Percentiles rank a stretch among this genome's conserved stretches.
Conservation (phyloP, 2,329 filamentous ascomycete genomes). For the Penicillium sclerotiorum region DNA sequence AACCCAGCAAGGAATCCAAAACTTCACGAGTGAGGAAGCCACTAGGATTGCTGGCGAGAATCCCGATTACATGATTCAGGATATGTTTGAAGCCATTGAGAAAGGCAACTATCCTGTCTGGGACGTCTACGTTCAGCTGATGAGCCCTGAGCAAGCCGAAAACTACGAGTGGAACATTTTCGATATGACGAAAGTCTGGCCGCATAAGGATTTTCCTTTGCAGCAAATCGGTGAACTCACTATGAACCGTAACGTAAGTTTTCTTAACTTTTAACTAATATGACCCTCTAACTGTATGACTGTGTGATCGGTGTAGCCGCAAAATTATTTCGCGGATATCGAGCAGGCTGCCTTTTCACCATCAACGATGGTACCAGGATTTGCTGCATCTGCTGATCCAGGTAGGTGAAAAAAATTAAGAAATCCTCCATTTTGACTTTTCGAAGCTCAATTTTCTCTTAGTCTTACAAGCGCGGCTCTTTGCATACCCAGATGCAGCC, state of each 20-base stretch:
- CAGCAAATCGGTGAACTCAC: conserved; percentile 76
- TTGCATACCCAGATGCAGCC: conserved; percentile 61
- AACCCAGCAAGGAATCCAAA: conserved; percentile 45
- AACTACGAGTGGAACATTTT: conserved; percentile 82
- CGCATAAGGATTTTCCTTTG: conserved; percentile 71
- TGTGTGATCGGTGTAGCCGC: conserved; percentile 55
- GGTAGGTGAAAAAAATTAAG: conserved; percentile 24
- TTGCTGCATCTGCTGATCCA: conserved; percentile 65
- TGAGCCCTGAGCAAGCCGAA: conserved; percentile 69
- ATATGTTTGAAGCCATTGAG: conserved; percentile 72
- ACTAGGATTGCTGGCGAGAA: conserved; percentile 72
- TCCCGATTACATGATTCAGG: conserved; percentile 77
- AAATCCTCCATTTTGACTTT: not conserved
- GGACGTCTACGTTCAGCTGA: conserved; percentile 76
- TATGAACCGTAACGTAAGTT: conserved; percentile 58
- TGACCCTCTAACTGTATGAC: not conserved
- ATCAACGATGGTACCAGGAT: conserved; percentile 64
- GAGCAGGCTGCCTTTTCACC: conserved; percentile 70
- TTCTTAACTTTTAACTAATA: not conserved
- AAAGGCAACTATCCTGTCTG: conserved; percentile 70
- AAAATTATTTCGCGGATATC: conserved; percentile 68
- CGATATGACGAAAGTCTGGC: conserved; percentile 82
- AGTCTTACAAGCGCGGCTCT: conserved; percentile 63
- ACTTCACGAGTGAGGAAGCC: conserved; percentile 66
- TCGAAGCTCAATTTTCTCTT: not conserved